Base-by-base conservation (phyloP, 305 asterid genomes). In the Nicotiana rustica region DNA sequence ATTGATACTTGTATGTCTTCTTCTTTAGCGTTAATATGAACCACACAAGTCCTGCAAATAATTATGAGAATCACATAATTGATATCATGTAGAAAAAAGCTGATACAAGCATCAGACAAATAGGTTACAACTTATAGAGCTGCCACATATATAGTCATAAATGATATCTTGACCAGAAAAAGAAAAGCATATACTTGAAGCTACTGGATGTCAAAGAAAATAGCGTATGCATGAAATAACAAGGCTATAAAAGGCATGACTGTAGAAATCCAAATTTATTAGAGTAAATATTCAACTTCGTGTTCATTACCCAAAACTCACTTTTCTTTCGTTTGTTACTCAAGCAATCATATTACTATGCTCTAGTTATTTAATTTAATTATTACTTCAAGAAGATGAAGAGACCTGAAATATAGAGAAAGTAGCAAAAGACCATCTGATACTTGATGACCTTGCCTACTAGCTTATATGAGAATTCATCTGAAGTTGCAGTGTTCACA, bases 361-460 rank as follows among this genome's bases (percentile, higher is more conserved):
- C 29, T 25, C 29, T 25, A 25, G 29, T 25, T 25, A 25, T 25
- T 25, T 25, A 25, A 25, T 25, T 25, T 25, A 25, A 25, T 25
- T 25, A 25, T 25, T 25, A 25, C 29, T 25, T 25, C 2, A 49
- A 47, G 15, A 25, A 73, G 79, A 49, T 80, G 80, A 67, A 85
- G 88, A 47, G 81, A 97, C 98, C 99, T 92, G 95, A 91, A 59
- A 93, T 95, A 66, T 97, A 97, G 84, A 90, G 89, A 93, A 92
- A 95, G 88, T 97, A 97, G 84, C 98, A 95, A 85, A 98, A 93
- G 56, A 93, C 98, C 99, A 97, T 93, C 82, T 95, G 99, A 88
- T 97, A 97, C 93, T 95, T 95, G 88, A 90, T 90, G 47, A 95
- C 73, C 86, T 88, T 90, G 76, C 95, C 90, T 81, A 97, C 98